Conservation (phyloP, 345 rosid species). For the Populus euphratica region DNA sequence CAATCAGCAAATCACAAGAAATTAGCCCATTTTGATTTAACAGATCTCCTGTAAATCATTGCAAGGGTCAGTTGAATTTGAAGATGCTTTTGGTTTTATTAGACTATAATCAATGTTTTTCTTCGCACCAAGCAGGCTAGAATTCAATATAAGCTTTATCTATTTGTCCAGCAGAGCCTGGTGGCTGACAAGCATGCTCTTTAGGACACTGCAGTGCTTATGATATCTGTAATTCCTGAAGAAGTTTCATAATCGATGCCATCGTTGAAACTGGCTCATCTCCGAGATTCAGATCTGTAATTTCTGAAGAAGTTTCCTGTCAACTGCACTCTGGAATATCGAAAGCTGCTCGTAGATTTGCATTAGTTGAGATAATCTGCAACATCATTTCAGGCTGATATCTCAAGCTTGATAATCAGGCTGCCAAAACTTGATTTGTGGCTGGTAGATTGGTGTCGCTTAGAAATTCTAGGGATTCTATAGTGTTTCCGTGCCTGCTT, state of each 20-base stretch:
- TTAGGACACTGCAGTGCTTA: no score
- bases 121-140: no score
- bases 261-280: slow-evolving; percentile 29
- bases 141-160: no score
- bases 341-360: slow-evolving; percentile 72
- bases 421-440: slow-evolving; percentile 21
- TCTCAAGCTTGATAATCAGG: slow-evolving; percentile 39
- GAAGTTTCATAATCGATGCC: slow-evolving; percentile 17
- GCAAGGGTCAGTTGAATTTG: no score
- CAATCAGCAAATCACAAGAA: no score
- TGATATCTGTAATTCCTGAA: slow-evolving; percentile 24
- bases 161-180: no score
- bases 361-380: slow-evolving; percentile 73
- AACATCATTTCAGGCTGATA: slow-evolving; percentile 48
- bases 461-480: background rate
- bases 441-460: slow-evolving; percentile 34
- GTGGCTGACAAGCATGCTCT: no score
- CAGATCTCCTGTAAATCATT: no score
- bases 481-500: no score
- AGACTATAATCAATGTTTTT: no score
- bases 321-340: slow-evolving; percentile 75
- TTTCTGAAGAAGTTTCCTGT: slow-evolving; percentile 65
- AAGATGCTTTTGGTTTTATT: no score
- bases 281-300: slow-evolving; percentile 41
- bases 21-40: no score